Percentiles rank a stretch among this genome's conserved stretches.
Evolutionary conservation across 1,139 yeast species (phyloP).

Genomic region (Zygoascus sp.): DNA sequence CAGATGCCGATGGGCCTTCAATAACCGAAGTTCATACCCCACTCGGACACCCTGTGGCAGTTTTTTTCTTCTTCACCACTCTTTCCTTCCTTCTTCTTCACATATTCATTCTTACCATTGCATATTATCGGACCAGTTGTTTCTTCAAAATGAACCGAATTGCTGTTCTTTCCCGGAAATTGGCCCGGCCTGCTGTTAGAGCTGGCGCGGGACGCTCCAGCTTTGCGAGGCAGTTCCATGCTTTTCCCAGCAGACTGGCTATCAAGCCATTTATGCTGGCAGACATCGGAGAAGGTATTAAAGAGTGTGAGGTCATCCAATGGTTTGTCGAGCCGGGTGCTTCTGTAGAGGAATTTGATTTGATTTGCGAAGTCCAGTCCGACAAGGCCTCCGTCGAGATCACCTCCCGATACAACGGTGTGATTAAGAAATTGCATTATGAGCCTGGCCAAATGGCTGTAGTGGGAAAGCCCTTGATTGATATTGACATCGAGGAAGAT

Average conservation of each 20-base stretch:
- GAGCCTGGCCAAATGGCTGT: constrained; percentile 37
- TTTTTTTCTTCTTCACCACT: background rate
- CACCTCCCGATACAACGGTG: constrained; percentile 35
- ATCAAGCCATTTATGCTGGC: constrained; percentile 33
- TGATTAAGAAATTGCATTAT: constrained; percentile 33
- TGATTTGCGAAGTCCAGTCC: constrained; percentile 36
- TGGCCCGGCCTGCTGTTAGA: background rate
- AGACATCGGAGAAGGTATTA: constrained; percentile 39
- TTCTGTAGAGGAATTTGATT: constrained; percentile 35
- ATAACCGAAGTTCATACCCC: background rate
- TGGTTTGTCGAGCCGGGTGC: constrained; percentile 39
- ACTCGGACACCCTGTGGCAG: too few species aligned
- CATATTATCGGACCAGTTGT: background rate
- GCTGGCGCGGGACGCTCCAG: background rate
- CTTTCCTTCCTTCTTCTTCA: background rate
- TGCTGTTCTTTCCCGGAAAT: background rate
- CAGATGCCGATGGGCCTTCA: background rate
- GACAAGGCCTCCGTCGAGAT: constrained; percentile 38
- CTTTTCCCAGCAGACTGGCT: constrained; percentile 10
- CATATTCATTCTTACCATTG: background rate
- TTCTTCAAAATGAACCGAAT: background rate
- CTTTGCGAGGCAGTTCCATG: constrained; percentile 1
- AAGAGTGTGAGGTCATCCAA: constrained; percentile 38
- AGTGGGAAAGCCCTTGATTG: constrained; percentile 35
- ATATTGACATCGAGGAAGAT: constrained; percentile 30